Conservation (phyloP, 164 flowering plant species). For the Vitis rupestris region DNA sequence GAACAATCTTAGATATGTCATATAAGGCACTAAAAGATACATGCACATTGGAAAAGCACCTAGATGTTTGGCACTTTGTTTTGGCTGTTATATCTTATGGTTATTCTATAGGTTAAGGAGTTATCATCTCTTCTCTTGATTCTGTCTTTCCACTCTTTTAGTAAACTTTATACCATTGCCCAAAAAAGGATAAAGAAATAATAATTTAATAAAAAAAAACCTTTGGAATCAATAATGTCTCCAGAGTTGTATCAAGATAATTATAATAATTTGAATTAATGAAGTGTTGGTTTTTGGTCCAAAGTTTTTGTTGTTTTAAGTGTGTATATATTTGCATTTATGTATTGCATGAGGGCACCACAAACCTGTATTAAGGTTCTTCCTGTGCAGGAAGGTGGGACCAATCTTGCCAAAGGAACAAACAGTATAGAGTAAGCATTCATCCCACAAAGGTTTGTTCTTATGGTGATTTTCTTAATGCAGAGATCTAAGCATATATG, state of each 20-base stretch:
- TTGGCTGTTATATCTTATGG: neutral
- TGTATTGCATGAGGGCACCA: neutral
- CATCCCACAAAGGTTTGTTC: neutral
- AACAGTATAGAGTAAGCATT: constrained; percentile 37
- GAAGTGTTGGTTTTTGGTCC: too few species aligned
- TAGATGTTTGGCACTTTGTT: neutral
- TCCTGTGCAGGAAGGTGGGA: constrained; percentile 29
- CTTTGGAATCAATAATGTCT: too few species aligned
- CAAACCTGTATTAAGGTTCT: too few species aligned
- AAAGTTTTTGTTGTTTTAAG: too few species aligned
- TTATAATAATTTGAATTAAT: too few species aligned
- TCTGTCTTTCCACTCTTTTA: neutral
- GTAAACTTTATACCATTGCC: neutral
- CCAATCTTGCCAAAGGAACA: constrained; percentile 18
- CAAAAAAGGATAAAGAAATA: neutral
- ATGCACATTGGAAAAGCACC: neutral
- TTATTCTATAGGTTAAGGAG: neutral
- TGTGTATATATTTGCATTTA: too few species aligned
- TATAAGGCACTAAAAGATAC: neutral
- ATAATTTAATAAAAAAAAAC: too few species aligned
- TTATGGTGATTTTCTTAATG: neutral
- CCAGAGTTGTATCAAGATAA: too few species aligned
- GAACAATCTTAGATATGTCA: neutral
- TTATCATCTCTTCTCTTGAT: neutral
- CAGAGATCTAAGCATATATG: constrained; percentile 1